Conservation (phyloP, 805 yeast genomes). For the Ogataea paraovalis region DNA sequence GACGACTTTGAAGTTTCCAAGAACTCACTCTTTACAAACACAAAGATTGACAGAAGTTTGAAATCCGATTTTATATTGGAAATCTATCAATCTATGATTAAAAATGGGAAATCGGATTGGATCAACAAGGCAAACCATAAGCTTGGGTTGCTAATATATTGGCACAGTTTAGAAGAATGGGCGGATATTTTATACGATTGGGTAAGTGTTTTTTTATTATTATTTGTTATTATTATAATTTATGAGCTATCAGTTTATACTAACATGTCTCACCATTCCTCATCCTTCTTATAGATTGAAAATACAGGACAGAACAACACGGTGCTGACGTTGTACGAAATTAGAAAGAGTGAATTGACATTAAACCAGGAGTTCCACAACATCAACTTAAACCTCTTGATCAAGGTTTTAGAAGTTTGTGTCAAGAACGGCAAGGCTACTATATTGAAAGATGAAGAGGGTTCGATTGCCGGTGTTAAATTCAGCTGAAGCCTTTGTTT, state of each 20-base stretch:
- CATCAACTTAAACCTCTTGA: conserved; percentile 54
- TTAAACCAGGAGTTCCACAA: conserved; percentile 55
- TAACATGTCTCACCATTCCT: too few relatives aligned
- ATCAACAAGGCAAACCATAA: conserved; percentile 42
- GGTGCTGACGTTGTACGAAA: conserved; percentile 78
- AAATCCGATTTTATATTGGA: conserved; percentile 51
- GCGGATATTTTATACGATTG: conserved; percentile 56
- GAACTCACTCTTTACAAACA: conserved; percentile 45
- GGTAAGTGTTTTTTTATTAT: conserved; percentile 33
- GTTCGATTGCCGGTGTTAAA: conserved; percentile 69
- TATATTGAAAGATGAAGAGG: conserved; percentile 55
- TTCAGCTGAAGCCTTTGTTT: conserved; percentile 27
- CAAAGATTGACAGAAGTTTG: conserved; percentile 47
- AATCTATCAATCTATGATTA: conserved; percentile 55
- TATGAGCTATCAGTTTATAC: conserved; percentile 1
- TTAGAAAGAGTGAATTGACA: conserved; percentile 61
- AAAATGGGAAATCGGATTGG: conserved; percentile 54
- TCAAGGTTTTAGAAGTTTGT: conserved; percentile 51
- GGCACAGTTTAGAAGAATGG: conserved; percentile 73
- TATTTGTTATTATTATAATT: background rate
- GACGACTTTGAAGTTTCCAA: conserved; percentile 7
- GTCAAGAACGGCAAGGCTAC: conserved; percentile 71
- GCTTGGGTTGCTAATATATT: conserved; percentile 52
- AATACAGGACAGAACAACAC: conserved; percentile 72
- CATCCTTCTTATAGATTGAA: conserved; percentile 38